phyloP scores from a whole-genome alignment of 345 rosid genomes.

The Psidium friedrichsthalianum region DNA sequence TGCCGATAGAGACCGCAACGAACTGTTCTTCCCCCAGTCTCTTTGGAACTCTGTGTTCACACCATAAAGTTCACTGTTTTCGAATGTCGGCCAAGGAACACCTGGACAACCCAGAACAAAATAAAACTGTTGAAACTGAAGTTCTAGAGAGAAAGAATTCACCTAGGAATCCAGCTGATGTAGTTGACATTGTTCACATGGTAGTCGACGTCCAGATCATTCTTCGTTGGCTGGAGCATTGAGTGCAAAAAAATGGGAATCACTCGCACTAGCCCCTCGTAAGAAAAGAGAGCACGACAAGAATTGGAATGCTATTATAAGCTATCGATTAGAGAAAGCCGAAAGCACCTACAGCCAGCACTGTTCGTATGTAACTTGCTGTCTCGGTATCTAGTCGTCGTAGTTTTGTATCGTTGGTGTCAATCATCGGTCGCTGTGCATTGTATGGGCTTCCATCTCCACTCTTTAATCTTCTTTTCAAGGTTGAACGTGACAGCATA shows the following conservation, averaged over 20 bases:
- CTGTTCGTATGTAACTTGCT: slow-evolving; percentile 57
- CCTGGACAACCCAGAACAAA: slow-evolving; percentile 22
- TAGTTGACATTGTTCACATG: slow-evolving; percentile 92
- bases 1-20: slow-evolving; percentile 67
- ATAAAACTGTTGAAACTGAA: not conserved
- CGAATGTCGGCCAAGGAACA: slow-evolving; percentile 66
- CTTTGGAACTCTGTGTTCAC: slow-evolving; percentile 74
- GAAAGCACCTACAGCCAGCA: slow-evolving; percentile 52
- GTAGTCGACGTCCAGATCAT: slow-evolving; percentile 76
- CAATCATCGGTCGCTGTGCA: slow-evolving; percentile 51
- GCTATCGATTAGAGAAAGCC: not conserved
- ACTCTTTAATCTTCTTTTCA: slow-evolving; percentile 65
- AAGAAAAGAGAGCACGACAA: not conserved
- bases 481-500: not conserved
- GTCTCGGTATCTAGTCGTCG: slow-evolving; percentile 56
- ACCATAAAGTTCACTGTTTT: slow-evolving; percentile 60
- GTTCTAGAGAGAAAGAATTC: not conserved
- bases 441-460: slow-evolving; percentile 62
- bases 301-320: not conserved
- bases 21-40: slow-evolving; percentile 82
- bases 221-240: slow-evolving; percentile 73
- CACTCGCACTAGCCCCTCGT: not conserved
- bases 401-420: slow-evolving; percentile 67
- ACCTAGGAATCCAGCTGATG: slow-evolving; percentile 86
- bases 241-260: not conserved